Base-by-base conservation (phyloP, 1,139 yeast genomes). In the Citeromyces hawaiiensis region DNA sequence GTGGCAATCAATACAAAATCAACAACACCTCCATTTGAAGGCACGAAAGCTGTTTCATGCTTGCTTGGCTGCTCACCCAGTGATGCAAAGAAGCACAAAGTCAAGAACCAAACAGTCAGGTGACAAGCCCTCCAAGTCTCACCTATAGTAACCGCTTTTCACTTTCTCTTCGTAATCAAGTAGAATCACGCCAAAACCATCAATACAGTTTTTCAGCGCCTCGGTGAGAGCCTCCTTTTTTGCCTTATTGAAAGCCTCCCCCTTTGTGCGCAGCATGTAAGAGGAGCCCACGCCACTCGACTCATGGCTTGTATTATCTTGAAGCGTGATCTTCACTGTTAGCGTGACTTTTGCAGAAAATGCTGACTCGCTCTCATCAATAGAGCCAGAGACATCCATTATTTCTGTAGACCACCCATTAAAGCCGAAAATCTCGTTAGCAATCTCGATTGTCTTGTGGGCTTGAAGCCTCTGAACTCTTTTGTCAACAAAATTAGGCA, bases 321-420 rank as follows among this genome's bases (percentile, higher is more conserved):
- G 61, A 33, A 76, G 54, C 1, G 53, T 56, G 1, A 76, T 52
- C n/a, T 62, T 53, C 0, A 73, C 63, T 4, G 40, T 45, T 2
- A 56, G 43, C 15, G 44, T 43, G 2, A 55, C 44, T 10, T 42
- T 43, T 10, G 54, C 36, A n/a, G 48, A 45, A 39, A 50, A 44
- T 14, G 44, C 43, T 7, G 36, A 11, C 5, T 38, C 46, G 31
- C 44, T 19, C 13, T 40, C 44, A 37, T 42, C 47, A 17, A 40
- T 45, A 14, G 15, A 7, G 10, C 34, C 15, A 7, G 34, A 30
- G 7, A 30, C 10, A 10, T 56, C 57, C 21, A 61, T 46, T 8
- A 81, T 57, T 43, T 64, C 66, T 1, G 75, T 65, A 18, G 70
- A 64, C 93, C 93, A 82, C 23, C 86, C 87, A 45, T 64, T 58